Percentiles rank a stretch among this genome's conserved stretches.
Conservation (phyloP, 1,284 basidiomycete species). For the Xerocomus minutiporus region DNA sequence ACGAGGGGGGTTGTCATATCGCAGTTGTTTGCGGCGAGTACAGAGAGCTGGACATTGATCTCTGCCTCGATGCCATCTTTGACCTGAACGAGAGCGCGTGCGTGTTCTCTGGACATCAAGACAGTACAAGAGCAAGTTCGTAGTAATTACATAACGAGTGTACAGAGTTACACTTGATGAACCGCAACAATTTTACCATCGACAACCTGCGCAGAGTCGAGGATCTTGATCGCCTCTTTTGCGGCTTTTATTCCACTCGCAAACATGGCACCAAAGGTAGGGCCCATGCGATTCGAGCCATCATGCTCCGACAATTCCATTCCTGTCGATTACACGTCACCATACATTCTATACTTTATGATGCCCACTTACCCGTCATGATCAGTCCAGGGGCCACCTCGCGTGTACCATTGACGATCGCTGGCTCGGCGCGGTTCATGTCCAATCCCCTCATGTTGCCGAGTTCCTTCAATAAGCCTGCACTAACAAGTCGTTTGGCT, state of each 20-base stretch:
- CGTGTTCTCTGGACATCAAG: constrained; percentile 45
- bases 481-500: constrained; percentile 76
- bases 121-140: constrained; percentile 27
- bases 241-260: constrained; percentile 76
- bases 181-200: constrained; percentile 61
- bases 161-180: not conserved
- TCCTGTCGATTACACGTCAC: constrained; percentile 38
- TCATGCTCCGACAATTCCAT: constrained; percentile 86
- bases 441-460: constrained; percentile 80
- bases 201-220: constrained; percentile 56
- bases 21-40: constrained; percentile 57
- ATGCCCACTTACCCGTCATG: constrained; percentile 53
- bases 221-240: constrained; percentile 63
- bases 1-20: constrained; percentile 70
- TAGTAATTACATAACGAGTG: constrained; percentile 15
- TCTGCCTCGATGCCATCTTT: constrained; percentile 65
- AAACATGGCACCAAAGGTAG: constrained; percentile 82
- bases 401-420: constrained; percentile 73
- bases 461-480: constrained; percentile 71
- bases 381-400: constrained; percentile 79
- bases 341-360: not conserved
- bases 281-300: constrained; percentile 77
- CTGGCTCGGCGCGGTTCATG: constrained; percentile 76
- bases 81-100: constrained; percentile 52
- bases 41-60: constrained; percentile 53